Evolutionary conservation across 2,329 filamentous ascomycete species (phyloP).

Genomic region (Elsinoe ampelina): DNA sequence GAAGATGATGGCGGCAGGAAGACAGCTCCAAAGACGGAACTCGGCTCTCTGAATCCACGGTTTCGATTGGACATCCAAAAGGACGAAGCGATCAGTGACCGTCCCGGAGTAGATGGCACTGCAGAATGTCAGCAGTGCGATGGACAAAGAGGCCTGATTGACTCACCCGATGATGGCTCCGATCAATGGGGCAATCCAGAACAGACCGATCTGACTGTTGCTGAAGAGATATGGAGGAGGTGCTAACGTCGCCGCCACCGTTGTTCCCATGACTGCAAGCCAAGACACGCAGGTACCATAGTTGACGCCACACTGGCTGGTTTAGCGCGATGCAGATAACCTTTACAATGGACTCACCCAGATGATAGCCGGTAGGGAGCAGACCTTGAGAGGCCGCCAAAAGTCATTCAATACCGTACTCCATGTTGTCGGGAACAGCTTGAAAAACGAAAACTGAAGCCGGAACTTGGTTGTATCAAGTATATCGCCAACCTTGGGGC

Average conservation of each 20-base stretch:
- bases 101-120: conserved; percentile 15
- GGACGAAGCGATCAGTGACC: conserved; percentile 17
- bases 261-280: conserved; percentile 15
- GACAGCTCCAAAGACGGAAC: conserved; percentile 18
- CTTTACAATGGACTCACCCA: conserved; percentile 12
- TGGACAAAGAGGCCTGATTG: not conserved
- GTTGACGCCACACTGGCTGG: conserved; percentile 14
- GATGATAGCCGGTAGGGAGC: conserved; percentile 12
- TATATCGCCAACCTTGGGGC: conserved; percentile 13
- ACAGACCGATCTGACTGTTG: conserved; percentile 12
- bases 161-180: conserved; percentile 17
- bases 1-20: conserved; percentile 16
- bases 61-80: conserved; percentile 19
- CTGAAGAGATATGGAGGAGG: conserved; percentile 13
- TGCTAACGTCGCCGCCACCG: conserved; percentile 14
- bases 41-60: conserved; percentile 21
- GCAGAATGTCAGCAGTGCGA: not conserved
- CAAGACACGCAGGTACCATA: conserved; percentile 17
- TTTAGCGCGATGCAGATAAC: not conserved
- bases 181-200: conserved; percentile 14
- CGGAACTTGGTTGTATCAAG: conserved; percentile 12
- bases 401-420: conserved; percentile 10
- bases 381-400: conserved; percentile 14
- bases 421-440: conserved; percentile 12
- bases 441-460: conserved; percentile 13